A percentile compares a stretch with the other conserved stretches of the same genome.
These are phyloP conservation scores for Paramecium primaurelia DNA, from an alignment of 73 alveolate species.

Conservation along the genomic window DNA sequence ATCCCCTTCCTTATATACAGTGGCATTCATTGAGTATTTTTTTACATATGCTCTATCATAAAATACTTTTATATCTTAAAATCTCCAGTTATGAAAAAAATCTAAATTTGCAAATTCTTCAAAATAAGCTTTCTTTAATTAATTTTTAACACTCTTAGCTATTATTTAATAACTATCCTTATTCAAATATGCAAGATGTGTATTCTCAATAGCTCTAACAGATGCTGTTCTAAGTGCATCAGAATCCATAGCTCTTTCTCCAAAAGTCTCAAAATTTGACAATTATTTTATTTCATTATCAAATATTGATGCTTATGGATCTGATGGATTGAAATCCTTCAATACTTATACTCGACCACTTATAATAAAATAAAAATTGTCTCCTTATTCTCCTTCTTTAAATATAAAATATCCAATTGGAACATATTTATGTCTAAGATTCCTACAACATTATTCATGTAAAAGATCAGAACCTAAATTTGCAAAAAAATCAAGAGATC, in stretches of 20 bases:
- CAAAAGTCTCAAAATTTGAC: not conserved
- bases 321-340: not conserved
- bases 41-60: slow-evolving; percentile 7
- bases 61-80: not conserved
- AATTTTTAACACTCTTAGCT: not conserved
- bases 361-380: not conserved
- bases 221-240: slow-evolving; percentile 24
- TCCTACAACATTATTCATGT: slow-evolving; percentile 23
- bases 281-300: not conserved
- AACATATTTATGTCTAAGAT: not conserved
- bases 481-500: not conserved
- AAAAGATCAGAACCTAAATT: not conserved
- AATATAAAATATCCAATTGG: not conserved
- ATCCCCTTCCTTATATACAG: slow-evolving; percentile 48
- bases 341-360: not conserved
- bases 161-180: not conserved
- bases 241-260: slow-evolving; percentile 34
- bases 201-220: not conserved
- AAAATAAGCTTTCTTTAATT: not conserved
- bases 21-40: slow-evolving; percentile 40
- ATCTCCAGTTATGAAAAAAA: slow-evolving; percentile 9
- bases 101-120: slow-evolving; percentile 49
- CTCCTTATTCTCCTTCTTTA: slow-evolving; percentile 1
- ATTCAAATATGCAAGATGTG: slow-evolving; percentile 16
- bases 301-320: not conserved